Percentiles rank a stretch among this genome's conserved stretches.
Evolutionary conservation across 1,284 basidiomycete genomes (phyloP).

Genomic region (Phylloboletellus chloephorus): DNA sequence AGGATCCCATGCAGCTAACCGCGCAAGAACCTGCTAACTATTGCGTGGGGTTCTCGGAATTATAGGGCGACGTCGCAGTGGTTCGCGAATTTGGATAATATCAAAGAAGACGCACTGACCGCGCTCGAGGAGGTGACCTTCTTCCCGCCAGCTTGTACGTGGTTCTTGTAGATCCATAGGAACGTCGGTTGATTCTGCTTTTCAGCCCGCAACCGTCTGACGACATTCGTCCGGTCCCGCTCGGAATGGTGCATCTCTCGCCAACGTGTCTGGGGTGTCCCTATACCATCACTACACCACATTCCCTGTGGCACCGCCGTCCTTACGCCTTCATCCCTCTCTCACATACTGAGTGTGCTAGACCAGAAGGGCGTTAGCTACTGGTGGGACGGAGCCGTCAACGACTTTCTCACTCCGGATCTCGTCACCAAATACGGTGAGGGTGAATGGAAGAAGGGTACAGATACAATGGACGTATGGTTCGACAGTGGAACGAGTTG

Average conservation of each 20-base stretch:
- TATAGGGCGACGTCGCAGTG: slow-evolving; percentile 93
- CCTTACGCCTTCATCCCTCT: slow-evolving; percentile 64
- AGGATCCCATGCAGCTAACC: slow-evolving; percentile 17
- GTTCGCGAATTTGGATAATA: slow-evolving; percentile 88
- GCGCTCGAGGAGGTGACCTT: slow-evolving; percentile 76
- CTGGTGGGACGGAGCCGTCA: slow-evolving; percentile 90
- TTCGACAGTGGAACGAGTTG: slow-evolving; percentile 97
- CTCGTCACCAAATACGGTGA: slow-evolving; percentile 43
- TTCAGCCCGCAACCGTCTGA: slow-evolving; percentile 77
- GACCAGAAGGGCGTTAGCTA: slow-evolving; percentile 69
- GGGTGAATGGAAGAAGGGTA: slow-evolving; percentile 65
- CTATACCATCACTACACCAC: slow-evolving; percentile 88
- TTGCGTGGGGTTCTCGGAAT: not conserved
- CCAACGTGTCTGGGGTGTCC: slow-evolving; percentile 97
- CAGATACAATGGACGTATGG: slow-evolving; percentile 99
- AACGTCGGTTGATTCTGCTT: slow-evolving; percentile 8
- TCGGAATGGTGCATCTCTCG: slow-evolving; percentile 99
- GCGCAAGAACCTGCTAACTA: slow-evolving; percentile 8
- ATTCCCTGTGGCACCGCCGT: slow-evolving; percentile 58
- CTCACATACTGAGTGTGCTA: slow-evolving; percentile 76
- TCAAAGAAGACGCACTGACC: slow-evolving; percentile 73
- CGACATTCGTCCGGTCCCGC: slow-evolving; percentile 79
- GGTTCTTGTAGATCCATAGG: not conserved
- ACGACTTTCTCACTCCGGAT: slow-evolving; percentile 73
- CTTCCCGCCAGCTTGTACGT: slow-evolving; percentile 66